Base-by-base conservation (phyloP, 805 yeast genomes). In the Cyberlindnera galapagoensis region DNA sequence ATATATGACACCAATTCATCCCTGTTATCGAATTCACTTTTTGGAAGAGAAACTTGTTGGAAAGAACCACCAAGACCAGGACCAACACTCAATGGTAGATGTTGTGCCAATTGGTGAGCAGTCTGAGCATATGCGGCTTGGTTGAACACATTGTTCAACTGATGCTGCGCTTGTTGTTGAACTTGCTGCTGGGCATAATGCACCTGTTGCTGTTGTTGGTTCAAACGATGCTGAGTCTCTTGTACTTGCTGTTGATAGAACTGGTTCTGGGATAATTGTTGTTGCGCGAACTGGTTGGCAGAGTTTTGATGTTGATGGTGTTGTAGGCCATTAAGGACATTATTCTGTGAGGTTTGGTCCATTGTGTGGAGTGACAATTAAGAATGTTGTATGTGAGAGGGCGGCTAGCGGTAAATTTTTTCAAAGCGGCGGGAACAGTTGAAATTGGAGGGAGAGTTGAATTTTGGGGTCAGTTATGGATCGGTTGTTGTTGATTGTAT, bases 21-120 rank as follows among this genome's bases (percentile, higher is more conserved):
- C 28, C 54, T 42, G 7, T 47, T 12, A 9, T 15, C 21, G 24
- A 51, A 51, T 24, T 51, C 56, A 1, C 44, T 29, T 30, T 42
- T 49, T 11, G 56, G 56, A 8, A 51, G 45, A 17, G 40, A 40
- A 33, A 46, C 28, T 12, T 48, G 46, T 21, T 45, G 50, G 27
- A 51, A 35, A 5, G 46, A 35, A 18, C 37, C 38, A 12, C 20
- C 25, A 11, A 28, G 36, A 20, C 31, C 32, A 24, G 4, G 40
- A 38, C 6, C 37, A 36, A 20, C 35, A 3, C 38, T 36, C 24
- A 41, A 50, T 1, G 49, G 52, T 9, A 46, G 29, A 28, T 45
- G 46, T 28, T 44, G 51, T 11, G 38, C 40, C 24, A 42, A 16
- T 17, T 44, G 53, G 22, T 46, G 51, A 12, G 46, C 34, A 3